These are phyloP conservation scores for Phytophthora rubi DNA, from an alignment of 352 stramenopile genomes.

Conservation along the genomic window DNA sequence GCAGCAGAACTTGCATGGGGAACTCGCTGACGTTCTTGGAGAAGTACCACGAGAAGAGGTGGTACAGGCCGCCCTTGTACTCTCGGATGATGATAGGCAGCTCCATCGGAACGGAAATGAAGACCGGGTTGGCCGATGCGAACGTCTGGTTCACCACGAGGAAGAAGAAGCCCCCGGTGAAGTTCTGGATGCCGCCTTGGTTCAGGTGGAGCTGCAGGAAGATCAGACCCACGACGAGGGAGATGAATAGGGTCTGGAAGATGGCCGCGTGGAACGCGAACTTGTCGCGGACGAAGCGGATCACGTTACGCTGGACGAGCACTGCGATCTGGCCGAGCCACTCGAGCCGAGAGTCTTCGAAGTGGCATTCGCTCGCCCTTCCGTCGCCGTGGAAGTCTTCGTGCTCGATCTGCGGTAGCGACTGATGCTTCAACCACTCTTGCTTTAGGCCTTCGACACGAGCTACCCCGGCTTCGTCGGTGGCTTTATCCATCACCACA, in stretches of 20 bases:
- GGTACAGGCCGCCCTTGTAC: conserved; percentile 45
- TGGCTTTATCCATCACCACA: conserved; percentile 40
- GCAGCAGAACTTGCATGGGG: conserved; percentile 49
- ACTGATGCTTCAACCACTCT: conserved; percentile 29
- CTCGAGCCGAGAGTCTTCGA: conserved; percentile 29
- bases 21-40: conserved; percentile 64
- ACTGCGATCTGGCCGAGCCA: conserved; percentile 38
- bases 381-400: neutral
- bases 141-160: conserved; percentile 52
- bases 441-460: conserved; percentile 31
- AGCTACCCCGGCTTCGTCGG: conserved; percentile 26
- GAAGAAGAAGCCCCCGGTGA: conserved; percentile 55
- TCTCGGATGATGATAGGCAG: conserved; percentile 53
- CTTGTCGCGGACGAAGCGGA: conserved; percentile 45
- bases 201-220: conserved; percentile 52
- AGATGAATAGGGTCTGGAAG: conserved; percentile 42
- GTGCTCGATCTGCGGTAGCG: conserved; percentile 12
- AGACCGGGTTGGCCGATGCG: conserved; percentile 35
- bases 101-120: conserved; percentile 49
- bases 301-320: conserved; percentile 43
- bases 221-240: conserved; percentile 47
- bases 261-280: conserved; percentile 35
- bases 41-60: conserved; percentile 51
- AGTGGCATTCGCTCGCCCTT: neutral
- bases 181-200: conserved; percentile 55